Evolutionary conservation across 2,329 filamentous ascomycete species (phyloP), one percentile per base, ranked within the genome.

Genomic region (Exophiala xenobiotica): DNA sequence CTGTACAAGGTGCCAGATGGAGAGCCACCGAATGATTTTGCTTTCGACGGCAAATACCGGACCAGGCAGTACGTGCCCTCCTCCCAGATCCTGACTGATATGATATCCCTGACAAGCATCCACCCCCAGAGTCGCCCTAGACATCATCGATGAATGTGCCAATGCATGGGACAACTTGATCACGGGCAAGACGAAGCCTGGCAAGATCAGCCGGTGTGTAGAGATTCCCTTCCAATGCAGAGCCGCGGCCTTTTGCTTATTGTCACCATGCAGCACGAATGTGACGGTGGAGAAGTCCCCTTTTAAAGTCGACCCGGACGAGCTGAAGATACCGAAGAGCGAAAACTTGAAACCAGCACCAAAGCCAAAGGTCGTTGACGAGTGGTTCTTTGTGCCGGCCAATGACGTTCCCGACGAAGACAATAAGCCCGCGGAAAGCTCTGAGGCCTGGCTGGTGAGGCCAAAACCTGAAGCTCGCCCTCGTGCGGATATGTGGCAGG

Each of bases 1-100:
- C 93, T 95, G 81, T 95, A 95, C 85, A 95, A 95, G 81, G 95
- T 95, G 73, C 89, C 90, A 67, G 89, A 95, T 69, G 90, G 90
- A 81, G 33, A 35, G 6, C 31, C 31, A 14, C 6, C 31, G n/a
- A 35, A 35, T 16, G 31, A 35, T 3, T 35, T 35, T 35, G 31
- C 31, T 5, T 35, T 14, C 18, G 6, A 35, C 18, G 31, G 31
- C 31, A 35, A 14, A 14, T 35, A 14, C 31, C 31, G 18, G 31
- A 14, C 6, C 31, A 35, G 18, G 31, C n/a, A 14, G 31, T 46
- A 3, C 6, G 95, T 95, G n/a, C n/a, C n/a, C n/a, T n/a, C n/a
- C n/a, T 87, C 88, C 89, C 65, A 89, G 95, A 85, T 95, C 95
- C 83, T 89, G 93, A 78, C 95, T 95, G 68, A 90, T 89, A 27